Base-by-base conservation (phyloP, 2,329 filamentous ascomycete species). In the Fusarium devonianum region DNA sequence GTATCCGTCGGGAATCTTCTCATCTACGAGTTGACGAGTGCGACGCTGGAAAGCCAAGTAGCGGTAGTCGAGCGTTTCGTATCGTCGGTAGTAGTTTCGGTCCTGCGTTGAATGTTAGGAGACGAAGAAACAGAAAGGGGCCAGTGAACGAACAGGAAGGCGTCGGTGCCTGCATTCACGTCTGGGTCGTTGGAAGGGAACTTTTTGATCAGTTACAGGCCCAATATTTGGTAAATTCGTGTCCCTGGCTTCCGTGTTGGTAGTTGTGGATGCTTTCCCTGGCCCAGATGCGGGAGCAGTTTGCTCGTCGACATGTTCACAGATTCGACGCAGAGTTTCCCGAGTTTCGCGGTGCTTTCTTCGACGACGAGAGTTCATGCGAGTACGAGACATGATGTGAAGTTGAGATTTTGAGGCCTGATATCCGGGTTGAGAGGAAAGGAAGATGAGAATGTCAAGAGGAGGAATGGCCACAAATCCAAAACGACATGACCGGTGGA, bases 41-140 rank as follows among this genome's bases (percentile, higher is more conserved):
- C 30, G 38, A 1, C 33, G 30, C 2, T 56, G 25, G 17, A 56
- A 16, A 6, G 22, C 52, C 1, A 22, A 2, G 9, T 41, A 56
- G 2, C 35, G 47, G 3, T 11, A 12, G n/a, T 56, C 42, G 0
- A 16, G 14, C 1, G 6, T 42, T 0, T 23, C 41, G 1, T 12
- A 13, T 5, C 42, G 41, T 13, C 1, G 0, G 19, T 48, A 52
- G 38, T 48, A 56, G 26, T 16, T 18, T 17, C 53, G 51, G 19
- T 47, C 13, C 51, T 56, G 13, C 13, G 4, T 45, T 2, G 33
- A 23, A 9, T 14, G 28, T 42, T n/a, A 35, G 35, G 13, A 21
- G 10, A 17, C 11, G 28, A 14, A 17, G 9, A 16, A 3, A 4
- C 13, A 12, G 7, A 28, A 17, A 13, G 21, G 32, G 7, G 13